These are phyloP conservation scores for Calonectria honghensis DNA, from an alignment of 2,329 filamentous ascomycete genomes.

Conservation along the genomic window DNA sequence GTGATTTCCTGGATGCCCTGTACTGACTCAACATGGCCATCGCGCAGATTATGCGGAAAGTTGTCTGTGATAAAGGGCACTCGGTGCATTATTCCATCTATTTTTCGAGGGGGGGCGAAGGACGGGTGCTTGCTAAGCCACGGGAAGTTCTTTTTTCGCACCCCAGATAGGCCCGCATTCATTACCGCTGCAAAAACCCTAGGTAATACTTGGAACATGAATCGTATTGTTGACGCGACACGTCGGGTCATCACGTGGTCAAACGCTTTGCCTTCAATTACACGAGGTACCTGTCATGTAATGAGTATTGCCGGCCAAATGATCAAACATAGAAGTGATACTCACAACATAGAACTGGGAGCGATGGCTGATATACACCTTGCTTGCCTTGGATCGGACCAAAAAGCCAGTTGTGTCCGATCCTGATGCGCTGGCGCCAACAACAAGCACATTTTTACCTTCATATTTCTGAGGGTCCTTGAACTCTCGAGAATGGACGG, in stretches of 20 bases:
- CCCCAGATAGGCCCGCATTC: conserved; percentile 43
- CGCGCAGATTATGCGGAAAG: conserved; percentile 54
- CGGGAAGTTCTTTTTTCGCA: conserved; percentile 49
- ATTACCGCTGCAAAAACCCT: conserved; percentile 41
- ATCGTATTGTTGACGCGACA: conserved; percentile 47
- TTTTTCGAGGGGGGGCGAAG: conserved; percentile 40
- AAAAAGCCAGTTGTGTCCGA: conserved; percentile 56
- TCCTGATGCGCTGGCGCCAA: conserved; percentile 66
- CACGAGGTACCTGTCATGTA: conserved; percentile 50
- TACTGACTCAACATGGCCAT: conserved; percentile 54
- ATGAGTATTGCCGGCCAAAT: conserved; percentile 25
- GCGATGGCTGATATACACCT: conserved; percentile 67
- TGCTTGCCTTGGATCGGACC: conserved; percentile 57
- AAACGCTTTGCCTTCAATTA: conserved; percentile 58
- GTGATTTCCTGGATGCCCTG: conserved; percentile 54
- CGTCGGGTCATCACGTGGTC: conserved; percentile 60
- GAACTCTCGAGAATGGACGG: conserved; percentile 64
- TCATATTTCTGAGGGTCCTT: conserved; percentile 58
- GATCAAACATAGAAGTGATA: background rate
- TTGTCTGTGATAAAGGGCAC: conserved; percentile 56
- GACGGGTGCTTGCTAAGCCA: conserved; percentile 43
- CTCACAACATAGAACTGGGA: conserved; percentile 54
- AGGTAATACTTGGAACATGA: conserved; percentile 41
- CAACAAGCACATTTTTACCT: conserved; percentile 66
- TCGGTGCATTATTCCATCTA: conserved; percentile 51